A percentile compares a stretch with the other conserved stretches of the same genome.
Evolutionary conservation across 1,284 basidiomycete genomes (phyloP).

Genomic region (Takashimella tepidaria): DNA sequence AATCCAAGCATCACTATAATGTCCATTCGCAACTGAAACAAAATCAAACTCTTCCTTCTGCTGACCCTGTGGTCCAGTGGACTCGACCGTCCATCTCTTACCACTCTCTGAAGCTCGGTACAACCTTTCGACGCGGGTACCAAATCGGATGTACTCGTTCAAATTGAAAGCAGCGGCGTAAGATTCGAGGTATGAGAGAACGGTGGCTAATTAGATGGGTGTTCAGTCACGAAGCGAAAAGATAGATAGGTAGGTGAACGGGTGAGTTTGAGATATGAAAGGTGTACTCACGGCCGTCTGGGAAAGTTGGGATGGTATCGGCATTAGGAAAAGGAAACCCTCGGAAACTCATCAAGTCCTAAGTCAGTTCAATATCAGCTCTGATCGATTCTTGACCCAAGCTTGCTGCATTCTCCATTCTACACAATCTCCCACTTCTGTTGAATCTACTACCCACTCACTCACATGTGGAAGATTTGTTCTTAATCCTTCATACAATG

Average conservation of each 20-base stretch:
- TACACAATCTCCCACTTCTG: too few species aligned
- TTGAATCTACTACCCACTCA: too few species aligned
- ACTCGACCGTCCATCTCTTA: constrained; percentile 29
- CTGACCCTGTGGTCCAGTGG: constrained; percentile 3
- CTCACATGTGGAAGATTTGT: constrained; percentile 47
- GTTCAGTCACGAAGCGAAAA: neutral
- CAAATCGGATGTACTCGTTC: constrained; percentile 37
- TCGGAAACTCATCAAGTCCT: constrained; percentile 34
- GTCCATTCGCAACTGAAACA: constrained; percentile 49
- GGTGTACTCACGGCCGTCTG: constrained; percentile 21
- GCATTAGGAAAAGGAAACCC: constrained; percentile 19
- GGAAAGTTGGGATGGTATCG: constrained; percentile 15
- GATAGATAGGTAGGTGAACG: too few species aligned
- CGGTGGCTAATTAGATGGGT: constrained; percentile 3
- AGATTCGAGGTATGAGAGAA: constrained; percentile 41
- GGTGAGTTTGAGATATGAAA: constrained; percentile 2
- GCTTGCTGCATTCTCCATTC: too few species aligned
- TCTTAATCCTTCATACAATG: constrained; percentile 44
- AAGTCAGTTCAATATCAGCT: constrained; percentile 1
- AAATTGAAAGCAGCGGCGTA: constrained; percentile 36
- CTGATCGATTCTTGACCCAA: constrained; percentile 12
- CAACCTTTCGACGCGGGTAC: constrained; percentile 42
- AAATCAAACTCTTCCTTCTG: constrained; percentile 32
- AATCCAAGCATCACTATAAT: constrained; percentile 51
- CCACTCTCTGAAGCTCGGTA: too few species aligned